A percentile compares a stretch with the other conserved stretches of the same genome.
Evolutionary conservation across 2,329 filamentous ascomycete species (phyloP).

Genomic region (Colletotrichum theobromicola): DNA sequence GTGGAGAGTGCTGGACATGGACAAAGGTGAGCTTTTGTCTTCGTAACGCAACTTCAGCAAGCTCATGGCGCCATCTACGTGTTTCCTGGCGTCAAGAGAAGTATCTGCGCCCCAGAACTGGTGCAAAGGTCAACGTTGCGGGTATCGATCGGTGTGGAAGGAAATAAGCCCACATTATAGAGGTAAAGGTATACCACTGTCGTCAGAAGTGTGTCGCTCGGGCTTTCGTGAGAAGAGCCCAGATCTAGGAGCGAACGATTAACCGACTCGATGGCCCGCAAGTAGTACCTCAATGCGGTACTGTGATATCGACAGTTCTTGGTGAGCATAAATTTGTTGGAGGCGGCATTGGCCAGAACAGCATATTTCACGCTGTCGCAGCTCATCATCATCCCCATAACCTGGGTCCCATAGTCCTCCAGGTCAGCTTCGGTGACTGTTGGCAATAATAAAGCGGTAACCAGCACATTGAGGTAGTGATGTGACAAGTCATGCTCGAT

Average conservation of each 20-base stretch:
- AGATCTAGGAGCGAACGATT: not conserved
- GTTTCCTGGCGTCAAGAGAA: not conserved
- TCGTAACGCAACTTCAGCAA: not conserved
- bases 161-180: not conserved
- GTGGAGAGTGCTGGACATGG: not conserved
- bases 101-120: not conserved
- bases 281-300: not conserved
- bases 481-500: not conserved
- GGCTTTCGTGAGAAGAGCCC: not conserved
- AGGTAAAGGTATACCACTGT: not conserved
- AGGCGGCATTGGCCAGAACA: not conserved
- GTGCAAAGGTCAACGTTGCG: not conserved
- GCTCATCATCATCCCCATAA: not conserved
- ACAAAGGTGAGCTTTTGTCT: not conserved
- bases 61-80: not conserved
- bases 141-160: rapidly evolving
- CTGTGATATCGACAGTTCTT: not conserved
- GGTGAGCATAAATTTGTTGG: not conserved
- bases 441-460: not conserved
- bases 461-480: not conserved
- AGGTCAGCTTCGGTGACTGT: not conserved
- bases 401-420: not conserved
- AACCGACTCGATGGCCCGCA: not conserved
- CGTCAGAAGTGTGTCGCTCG: not conserved
- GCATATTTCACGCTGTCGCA: not conserved